Conservation (phyloP, 805 yeast species). For the Allodekkera sacchari region DNA sequence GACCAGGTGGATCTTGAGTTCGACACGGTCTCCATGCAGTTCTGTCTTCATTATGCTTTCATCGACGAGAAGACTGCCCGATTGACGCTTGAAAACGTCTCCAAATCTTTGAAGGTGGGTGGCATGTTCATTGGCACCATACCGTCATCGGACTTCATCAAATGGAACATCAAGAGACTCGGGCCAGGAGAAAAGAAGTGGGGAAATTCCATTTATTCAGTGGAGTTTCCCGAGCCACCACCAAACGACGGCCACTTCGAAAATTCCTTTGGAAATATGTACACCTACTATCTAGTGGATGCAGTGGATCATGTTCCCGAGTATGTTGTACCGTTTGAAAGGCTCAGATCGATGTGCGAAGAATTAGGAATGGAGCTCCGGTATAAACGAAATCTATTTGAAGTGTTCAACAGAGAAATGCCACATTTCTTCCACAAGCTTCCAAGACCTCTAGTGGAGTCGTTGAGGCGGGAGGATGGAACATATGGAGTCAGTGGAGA, state of each 20-base stretch:
- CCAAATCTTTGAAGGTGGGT: conserved; percentile 68
- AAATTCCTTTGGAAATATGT: conserved; percentile 75
- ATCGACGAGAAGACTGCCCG: conserved; percentile 76
- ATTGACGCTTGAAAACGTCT: conserved; percentile 62
- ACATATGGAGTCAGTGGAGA: conserved; percentile 80
- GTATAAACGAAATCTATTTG: conserved; percentile 68
- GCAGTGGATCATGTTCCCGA: conserved; percentile 97
- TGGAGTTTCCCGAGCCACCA: conserved; percentile 69
- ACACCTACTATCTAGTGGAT: conserved; percentile 75
- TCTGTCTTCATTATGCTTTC: conserved; percentile 92
- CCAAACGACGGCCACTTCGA: conserved; percentile 69
- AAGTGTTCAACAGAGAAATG: conserved; percentile 73
- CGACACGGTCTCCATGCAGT: conserved; percentile 84
- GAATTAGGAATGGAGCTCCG: conserved; percentile 71
- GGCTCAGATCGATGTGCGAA: conserved; percentile 72
- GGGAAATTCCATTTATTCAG: conserved; percentile 82
- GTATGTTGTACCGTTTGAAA: conserved; percentile 91
- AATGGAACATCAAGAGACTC: conserved; percentile 51
- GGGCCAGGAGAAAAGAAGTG: conserved; percentile 49
- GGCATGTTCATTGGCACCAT: conserved; percentile 91
- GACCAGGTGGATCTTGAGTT: conserved; percentile 64
- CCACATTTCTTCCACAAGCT: conserved; percentile 54
- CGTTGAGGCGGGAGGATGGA: conserved; percentile 71
- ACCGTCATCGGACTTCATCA: conserved; percentile 82
- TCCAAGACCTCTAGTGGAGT: conserved; percentile 51